Conservation (phyloP, 495 filamentous ascomycete species). For the Aspergillus coremiiformis region DNA sequence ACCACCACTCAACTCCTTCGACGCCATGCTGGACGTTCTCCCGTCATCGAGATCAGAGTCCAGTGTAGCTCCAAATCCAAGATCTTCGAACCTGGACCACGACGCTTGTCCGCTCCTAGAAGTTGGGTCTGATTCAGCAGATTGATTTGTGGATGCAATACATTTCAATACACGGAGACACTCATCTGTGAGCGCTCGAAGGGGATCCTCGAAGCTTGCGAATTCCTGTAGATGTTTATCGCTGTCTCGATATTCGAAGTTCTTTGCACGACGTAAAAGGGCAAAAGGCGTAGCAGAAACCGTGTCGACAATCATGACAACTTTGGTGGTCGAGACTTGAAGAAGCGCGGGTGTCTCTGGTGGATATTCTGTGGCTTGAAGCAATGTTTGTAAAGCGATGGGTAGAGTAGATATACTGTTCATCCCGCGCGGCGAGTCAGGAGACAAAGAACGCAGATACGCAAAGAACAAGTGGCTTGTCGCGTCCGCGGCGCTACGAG, state of each 20-base stretch:
- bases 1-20: slow-evolving; percentile 19
- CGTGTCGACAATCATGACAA: slow-evolving; percentile 93
- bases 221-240: slow-evolving; percentile 76
- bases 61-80: slow-evolving; percentile 78
- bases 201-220: slow-evolving; percentile 81
- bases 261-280: slow-evolving; percentile 80
- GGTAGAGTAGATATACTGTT: slow-evolving; percentile 77
- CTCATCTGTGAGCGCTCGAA: slow-evolving; percentile 84
- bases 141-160: slow-evolving; percentile 85
- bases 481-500: slow-evolving; percentile 76
- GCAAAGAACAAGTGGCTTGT: slow-evolving; percentile 97
- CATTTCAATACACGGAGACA: slow-evolving; percentile 82
- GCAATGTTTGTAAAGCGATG: slow-evolving; percentile 79
- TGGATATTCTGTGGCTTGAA: slow-evolving; percentile 92
- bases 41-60: slow-evolving; percentile 62
- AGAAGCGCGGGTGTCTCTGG: slow-evolving; percentile 71
- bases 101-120: slow-evolving; percentile 73
- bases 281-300: slow-evolving; percentile 94
- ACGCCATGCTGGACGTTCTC: slow-evolving; percentile 27
- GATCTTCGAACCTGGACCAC: slow-evolving; percentile 94
- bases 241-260: slow-evolving; percentile 90
- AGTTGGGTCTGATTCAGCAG: slow-evolving; percentile 57
- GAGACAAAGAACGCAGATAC: slow-evolving; percentile 83
- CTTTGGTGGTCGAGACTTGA: slow-evolving; percentile 74
- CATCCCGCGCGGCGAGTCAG: slow-evolving; percentile 60